Evolutionary conservation across 768 basidiomycete species (phyloP).

Genomic region (Podaxis mareebaensis): DNA sequence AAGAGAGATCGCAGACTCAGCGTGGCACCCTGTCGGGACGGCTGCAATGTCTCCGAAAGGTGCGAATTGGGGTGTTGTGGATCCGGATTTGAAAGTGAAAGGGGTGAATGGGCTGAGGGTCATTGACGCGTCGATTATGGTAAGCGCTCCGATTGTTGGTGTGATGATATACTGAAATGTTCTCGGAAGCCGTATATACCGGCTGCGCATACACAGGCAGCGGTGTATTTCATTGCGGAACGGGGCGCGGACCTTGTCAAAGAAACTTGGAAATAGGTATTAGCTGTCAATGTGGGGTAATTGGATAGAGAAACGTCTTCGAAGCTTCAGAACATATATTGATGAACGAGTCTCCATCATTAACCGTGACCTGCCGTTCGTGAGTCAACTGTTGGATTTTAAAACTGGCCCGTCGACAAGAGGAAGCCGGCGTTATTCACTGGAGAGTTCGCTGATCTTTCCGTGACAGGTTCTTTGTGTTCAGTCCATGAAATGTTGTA

Average conservation of each 20-base stretch:
- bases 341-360: too few species aligned
- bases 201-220: slow-evolving; percentile 1
- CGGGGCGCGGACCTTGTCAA: slow-evolving; percentile 15
- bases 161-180: neutral
- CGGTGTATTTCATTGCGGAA: slow-evolving; percentile 16
- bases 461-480: too few species aligned
- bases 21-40: slow-evolving; percentile 12
- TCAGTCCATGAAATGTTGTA: too few species aligned
- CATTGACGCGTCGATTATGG: slow-evolving; percentile 19
- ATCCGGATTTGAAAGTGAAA: slow-evolving; percentile 20
- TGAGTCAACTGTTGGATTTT: too few species aligned
- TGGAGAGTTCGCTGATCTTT: too few species aligned
- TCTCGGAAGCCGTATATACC: neutral
- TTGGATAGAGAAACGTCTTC: too few species aligned
- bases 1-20: neutral
- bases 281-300: too few species aligned
- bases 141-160: neutral
- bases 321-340: too few species aligned
- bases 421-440: too few species aligned
- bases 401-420: too few species aligned
- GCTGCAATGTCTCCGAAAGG: slow-evolving; percentile 17
- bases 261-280: neutral
- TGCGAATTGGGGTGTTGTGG: slow-evolving; percentile 17
- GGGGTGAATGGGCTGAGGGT: slow-evolving; percentile 15
- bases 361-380: too few species aligned